Conservation (phyloP, 306 rosid genomes). For the Vigna radiata region DNA sequence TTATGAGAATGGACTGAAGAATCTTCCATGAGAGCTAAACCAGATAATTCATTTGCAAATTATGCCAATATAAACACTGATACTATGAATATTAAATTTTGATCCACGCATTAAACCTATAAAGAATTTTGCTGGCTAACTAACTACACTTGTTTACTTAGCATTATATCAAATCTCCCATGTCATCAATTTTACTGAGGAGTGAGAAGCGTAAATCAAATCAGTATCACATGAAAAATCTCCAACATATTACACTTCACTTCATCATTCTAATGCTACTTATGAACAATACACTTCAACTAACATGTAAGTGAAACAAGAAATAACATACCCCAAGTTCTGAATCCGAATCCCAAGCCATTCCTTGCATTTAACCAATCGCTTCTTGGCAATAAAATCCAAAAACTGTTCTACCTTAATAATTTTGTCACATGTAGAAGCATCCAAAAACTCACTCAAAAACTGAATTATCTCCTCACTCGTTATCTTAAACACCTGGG, state of each 20-base stretch:
- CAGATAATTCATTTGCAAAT: slow-evolving; percentile 4
- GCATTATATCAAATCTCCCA: not conserved
- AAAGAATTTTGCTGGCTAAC: slow-evolving; percentile 4
- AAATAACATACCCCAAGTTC: slow-evolving; percentile 72
- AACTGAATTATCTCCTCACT: slow-evolving; percentile 60
- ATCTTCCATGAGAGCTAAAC: slow-evolving; percentile 20
- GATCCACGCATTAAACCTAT: not conserved
- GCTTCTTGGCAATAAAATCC: slow-evolving; percentile 72
- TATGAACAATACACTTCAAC: not conserved
- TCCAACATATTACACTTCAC: slow-evolving; percentile 2
- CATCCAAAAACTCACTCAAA: slow-evolving; percentile 51
- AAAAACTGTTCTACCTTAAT: slow-evolving; percentile 65
- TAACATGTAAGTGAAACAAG: slow-evolving; percentile 31
- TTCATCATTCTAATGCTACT: slow-evolving; percentile 5
- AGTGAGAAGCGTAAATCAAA: slow-evolving; percentile 19
- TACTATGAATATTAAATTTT: slow-evolving; percentile 9
- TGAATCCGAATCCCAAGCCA: slow-evolving; percentile 80
- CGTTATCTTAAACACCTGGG: slow-evolving; percentile 69
- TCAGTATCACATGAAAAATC: slow-evolving; percentile 15
- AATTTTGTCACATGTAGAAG: slow-evolving; percentile 43
- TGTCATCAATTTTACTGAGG: not conserved
- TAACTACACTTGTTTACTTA: not conserved
- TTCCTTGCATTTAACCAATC: slow-evolving; percentile 62
- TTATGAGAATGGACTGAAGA: slow-evolving; percentile 1
- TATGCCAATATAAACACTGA: slow-evolving; percentile 2